Evolutionary conservation across 768 basidiomycete genomes (phyloP).

Genomic region (Gelatoporia subvermispora): DNA sequence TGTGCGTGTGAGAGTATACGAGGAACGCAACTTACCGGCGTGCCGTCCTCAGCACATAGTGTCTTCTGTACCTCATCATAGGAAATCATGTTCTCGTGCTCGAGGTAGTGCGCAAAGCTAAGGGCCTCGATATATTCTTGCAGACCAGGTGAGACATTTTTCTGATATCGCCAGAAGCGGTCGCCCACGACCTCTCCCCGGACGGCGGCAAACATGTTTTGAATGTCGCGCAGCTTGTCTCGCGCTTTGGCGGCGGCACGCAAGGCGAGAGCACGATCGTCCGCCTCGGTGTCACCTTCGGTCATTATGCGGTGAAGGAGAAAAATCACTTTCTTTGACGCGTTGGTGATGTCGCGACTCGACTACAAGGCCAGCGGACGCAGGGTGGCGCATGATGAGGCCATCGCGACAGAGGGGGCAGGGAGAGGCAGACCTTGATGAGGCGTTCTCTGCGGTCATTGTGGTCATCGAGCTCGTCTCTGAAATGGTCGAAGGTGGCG

Average conservation of each 20-base stretch:
- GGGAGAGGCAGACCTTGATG: conserved; percentile 63
- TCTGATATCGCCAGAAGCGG: conserved; percentile 74
- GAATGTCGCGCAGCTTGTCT: conserved; percentile 64
- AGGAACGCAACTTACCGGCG: conserved; percentile 44
- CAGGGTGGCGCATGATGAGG: background rate
- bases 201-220: conserved; percentile 56
- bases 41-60: conserved; percentile 55
- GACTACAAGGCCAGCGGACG: conserved; percentile 37
- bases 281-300: conserved; percentile 30
- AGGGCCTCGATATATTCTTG: conserved; percentile 97
- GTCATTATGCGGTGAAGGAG: conserved; percentile 73
- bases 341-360: conserved; percentile 83
- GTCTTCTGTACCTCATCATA: conserved; percentile 62
- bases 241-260: conserved; percentile 48
- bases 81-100: conserved; percentile 61
- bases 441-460: conserved; percentile 87
- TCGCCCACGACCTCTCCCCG: conserved; percentile 59
- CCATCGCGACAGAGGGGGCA: background rate
- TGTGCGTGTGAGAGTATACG: background rate
- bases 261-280: conserved; percentile 30
- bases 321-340: conserved; percentile 93
- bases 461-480: conserved; percentile 72
- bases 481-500: conserved; percentile 53
- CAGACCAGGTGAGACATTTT: conserved; percentile 71
- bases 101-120: conserved; percentile 83